phyloP scores from a whole-genome alignment of 805 yeast genomes.

The Nakazawaea pomicola region DNA sequence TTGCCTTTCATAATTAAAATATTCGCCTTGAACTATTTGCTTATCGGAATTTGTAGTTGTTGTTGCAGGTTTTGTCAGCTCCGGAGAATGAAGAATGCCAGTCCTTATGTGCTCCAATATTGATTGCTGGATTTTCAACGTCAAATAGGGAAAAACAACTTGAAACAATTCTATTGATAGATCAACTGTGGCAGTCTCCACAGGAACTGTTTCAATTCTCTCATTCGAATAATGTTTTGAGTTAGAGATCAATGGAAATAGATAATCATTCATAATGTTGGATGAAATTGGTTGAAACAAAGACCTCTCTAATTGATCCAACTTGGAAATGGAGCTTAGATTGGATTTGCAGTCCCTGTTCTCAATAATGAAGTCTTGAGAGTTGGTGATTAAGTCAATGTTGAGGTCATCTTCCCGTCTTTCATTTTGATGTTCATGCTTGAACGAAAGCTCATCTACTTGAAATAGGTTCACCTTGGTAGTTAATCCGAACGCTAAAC shows the following conservation, averaged over 20 bases:
- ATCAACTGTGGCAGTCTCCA: constrained; percentile 59
- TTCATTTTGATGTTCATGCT: constrained; percentile 15
- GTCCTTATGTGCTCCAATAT: constrained; percentile 76
- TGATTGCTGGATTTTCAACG: constrained; percentile 79
- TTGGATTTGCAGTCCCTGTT: constrained; percentile 24
- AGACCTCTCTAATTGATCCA: constrained; percentile 31
- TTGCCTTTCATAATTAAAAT: constrained; percentile 16
- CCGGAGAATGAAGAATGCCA: constrained; percentile 37
- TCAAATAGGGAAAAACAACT: constrained; percentile 61
- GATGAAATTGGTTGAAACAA: constrained; percentile 33
- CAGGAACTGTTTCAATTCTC: constrained; percentile 33
- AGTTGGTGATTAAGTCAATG: constrained; percentile 22
- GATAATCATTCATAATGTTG: constrained; percentile 37
- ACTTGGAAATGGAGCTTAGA: constrained; percentile 20
- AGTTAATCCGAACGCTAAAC: constrained; percentile 36
- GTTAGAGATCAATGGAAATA: constrained; percentile 19
- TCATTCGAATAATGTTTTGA: constrained; percentile 29
- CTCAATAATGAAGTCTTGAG: constrained; percentile 25
- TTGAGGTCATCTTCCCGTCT: constrained; percentile 18
- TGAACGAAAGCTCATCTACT: constrained; percentile 27
- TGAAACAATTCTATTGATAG: constrained; percentile 74
- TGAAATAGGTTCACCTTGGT: constrained; percentile 30
- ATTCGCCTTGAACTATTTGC: constrained; percentile 12
- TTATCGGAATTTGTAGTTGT: constrained; percentile 8
- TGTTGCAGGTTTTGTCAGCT: constrained; percentile 18